Evolutionary conservation across 148 eudicot species (phyloP), one percentile per base, ranked within the genome.

Genomic region (Rhododendron ferrugineum): DNA sequence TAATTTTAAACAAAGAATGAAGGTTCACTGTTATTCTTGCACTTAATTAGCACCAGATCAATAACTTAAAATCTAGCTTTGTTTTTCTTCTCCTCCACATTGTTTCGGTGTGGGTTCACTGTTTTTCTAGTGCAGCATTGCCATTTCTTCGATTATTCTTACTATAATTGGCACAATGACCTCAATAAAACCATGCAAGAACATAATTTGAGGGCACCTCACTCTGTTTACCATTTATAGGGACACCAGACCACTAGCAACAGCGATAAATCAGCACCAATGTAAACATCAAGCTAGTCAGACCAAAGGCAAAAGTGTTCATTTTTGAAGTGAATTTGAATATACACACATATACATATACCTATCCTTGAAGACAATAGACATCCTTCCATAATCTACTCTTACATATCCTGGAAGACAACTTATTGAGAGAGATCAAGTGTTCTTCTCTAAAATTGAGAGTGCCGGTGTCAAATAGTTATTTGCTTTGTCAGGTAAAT

Each of bases 401-500:
- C 34, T 46, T 74, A 44, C 14, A 85, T 66, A 30, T 37, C 68
- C 44, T 34, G 20, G 64, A 56, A 81, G 26, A 56, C 34, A 23
- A 73, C 11, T 47, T 5, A 34, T 14, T 11, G 49, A 58, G 85
- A 47, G n/a, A 34, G 49, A 60, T 94, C 89, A 97, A 16, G 99
- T 97, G 89, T 97, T 97, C 91, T 94, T 97, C 93, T 97, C 99
- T 68, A 97, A 92, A 83, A 90, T 93, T 32, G 93, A 90, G 72
- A 97, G 92, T 2, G 99, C 99, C 3, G 99, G 99, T 42, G 99
- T 93, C 86, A 97, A 76, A 82, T 97, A 97, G 76, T 97, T 97
- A 84, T 97, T 97, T 52, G 99, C 98, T 89, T 97, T 97, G 88
- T 95, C 99, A 44, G 99, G 99, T 86, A 97, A 91, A 91, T 97